phyloP scores from a whole-genome alignment of 1,284 basidiomycete genomes.

The Leccinum fallax region DNA sequence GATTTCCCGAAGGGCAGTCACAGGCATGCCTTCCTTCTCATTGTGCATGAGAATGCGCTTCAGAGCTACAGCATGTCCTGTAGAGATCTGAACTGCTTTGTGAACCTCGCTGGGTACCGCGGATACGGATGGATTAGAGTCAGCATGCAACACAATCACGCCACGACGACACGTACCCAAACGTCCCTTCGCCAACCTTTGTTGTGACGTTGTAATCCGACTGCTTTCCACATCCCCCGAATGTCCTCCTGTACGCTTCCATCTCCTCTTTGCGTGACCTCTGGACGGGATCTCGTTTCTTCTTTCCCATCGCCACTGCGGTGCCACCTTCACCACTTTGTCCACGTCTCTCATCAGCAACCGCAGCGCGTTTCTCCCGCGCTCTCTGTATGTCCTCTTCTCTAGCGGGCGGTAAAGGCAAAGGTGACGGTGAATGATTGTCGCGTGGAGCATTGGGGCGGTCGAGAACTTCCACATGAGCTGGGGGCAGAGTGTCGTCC shows the following conservation, averaged over 20 bases:
- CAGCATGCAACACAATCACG: constrained; percentile 4
- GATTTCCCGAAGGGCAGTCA: constrained; percentile 98
- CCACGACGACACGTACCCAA: constrained; percentile 65
- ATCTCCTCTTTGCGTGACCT: constrained; percentile 68
- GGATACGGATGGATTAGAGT: constrained; percentile 6
- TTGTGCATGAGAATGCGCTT: constrained; percentile 97
- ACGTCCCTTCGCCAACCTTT: constrained; percentile 94
- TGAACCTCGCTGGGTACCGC: constrained; percentile 75
- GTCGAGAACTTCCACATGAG: constrained; percentile 33
- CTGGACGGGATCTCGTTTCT: constrained; percentile 43
- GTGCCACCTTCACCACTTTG: constrained; percentile 11
- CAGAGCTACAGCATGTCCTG: constrained; percentile 76
- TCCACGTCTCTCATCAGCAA: constrained; percentile 13
- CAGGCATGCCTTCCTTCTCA: constrained; percentile 94
- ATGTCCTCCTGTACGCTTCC: constrained; percentile 63
- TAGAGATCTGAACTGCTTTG: constrained; percentile 72
- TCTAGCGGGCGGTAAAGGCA: constrained; percentile 35
- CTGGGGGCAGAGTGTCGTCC: constrained; percentile 37
- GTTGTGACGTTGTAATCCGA: constrained; percentile 80
- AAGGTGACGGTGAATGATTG: constrained; percentile 46
- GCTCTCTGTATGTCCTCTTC: constrained; percentile 24
- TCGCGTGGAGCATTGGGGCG: constrained; percentile 49
- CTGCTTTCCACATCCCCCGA: constrained; percentile 78
- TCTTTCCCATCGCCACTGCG: constrained; percentile 13
- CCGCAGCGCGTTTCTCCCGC: constrained; percentile 36